Base-by-base conservation (phyloP, 768 basidiomycete genomes). In the Cystobasidium ongulense region DNA sequence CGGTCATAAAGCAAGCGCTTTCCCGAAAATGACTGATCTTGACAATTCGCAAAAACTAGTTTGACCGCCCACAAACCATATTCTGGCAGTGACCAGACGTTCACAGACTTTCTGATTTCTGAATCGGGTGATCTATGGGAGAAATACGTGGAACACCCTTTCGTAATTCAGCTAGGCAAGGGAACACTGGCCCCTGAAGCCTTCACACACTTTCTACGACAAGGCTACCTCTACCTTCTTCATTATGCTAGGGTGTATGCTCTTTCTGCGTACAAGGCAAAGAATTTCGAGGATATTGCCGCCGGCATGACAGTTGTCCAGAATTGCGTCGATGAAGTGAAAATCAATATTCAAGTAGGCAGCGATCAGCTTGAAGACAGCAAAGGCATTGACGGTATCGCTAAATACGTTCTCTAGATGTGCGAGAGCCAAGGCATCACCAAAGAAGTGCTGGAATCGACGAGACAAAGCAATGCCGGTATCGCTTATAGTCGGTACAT, bases 121-220 rank as follows among this genome's bases (percentile, higher is more conserved):
- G 79, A 79, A 80, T 86, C 85, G 15, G 80, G 81, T 0, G 78
- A 81, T 5, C 82, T 85, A 1, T 90, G 92, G 91, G 86, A 86
- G 74, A 82, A 83, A 63, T 93, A 90, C 76, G 87, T 93, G 0
- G 82, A 90, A 77, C 93, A 97, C 77, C 87, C 89, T 0, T 97
- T 95, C 76, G 90, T 94, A 31, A 83, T 84, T 66, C 85, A 87
- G 61, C 84, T 96, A 0, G 91, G 89, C 0, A 81, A 84, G 63
- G 92, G 91, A 0, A 88, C 86, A 0, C 85, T 94, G 1, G 83
- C 86, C 0, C 82, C 81, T 39, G 83, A 86, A 23, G 82, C 84
- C 25, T 97, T 95, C 80, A 78, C 89, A 18, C 88, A 92, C 78
- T 96, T 95, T 79, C 88, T 95, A 81, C 89, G 88, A 90, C 91